A percentile compares a stretch with the other conserved stretches of the same genome.
These are phyloP conservation scores for Leccinum disarticulatum DNA, from an alignment of 768 basidiomycete species.

Conservation along the genomic window DNA sequence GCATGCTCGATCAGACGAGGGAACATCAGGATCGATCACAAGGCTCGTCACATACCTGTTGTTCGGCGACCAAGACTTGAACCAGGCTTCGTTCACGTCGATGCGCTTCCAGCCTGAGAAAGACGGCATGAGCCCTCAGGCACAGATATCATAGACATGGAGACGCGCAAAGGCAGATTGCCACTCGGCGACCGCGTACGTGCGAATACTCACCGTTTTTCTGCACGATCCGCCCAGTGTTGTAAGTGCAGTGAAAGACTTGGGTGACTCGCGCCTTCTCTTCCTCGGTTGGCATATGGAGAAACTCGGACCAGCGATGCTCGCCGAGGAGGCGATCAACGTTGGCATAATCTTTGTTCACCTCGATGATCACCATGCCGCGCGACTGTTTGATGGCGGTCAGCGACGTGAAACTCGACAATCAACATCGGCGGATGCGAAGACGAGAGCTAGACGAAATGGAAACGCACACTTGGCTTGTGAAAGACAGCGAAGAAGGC, in stretches of 20 bases:
- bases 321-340: constrained; percentile 41
- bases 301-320: constrained; percentile 44
- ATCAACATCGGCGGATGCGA: neutral
- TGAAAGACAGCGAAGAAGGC: constrained; percentile 42
- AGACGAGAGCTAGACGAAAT: neutral
- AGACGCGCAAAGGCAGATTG: neutral
- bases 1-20: neutral
- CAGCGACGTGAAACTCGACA: neutral
- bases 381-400: constrained; percentile 33
- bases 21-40: neutral
- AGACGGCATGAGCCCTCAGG: neutral
- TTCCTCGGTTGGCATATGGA: constrained; percentile 32
- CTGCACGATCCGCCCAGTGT: constrained; percentile 41
- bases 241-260: constrained; percentile 42
- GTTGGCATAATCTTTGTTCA: constrained; percentile 31
- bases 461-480: constrained; percentile 42
- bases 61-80: constrained; percentile 28
- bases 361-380: constrained; percentile 46
- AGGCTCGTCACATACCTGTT: constrained; percentile 17
- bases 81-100: constrained; percentile 44
- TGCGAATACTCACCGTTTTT: constrained; percentile 39
- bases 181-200: neutral
- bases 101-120: constrained; percentile 48
- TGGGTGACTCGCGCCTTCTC: constrained; percentile 28
- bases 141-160: neutral